Base-by-base conservation (phyloP, 805 yeast genomes). In the Yamadazyma takamatsuzukensis region DNA sequence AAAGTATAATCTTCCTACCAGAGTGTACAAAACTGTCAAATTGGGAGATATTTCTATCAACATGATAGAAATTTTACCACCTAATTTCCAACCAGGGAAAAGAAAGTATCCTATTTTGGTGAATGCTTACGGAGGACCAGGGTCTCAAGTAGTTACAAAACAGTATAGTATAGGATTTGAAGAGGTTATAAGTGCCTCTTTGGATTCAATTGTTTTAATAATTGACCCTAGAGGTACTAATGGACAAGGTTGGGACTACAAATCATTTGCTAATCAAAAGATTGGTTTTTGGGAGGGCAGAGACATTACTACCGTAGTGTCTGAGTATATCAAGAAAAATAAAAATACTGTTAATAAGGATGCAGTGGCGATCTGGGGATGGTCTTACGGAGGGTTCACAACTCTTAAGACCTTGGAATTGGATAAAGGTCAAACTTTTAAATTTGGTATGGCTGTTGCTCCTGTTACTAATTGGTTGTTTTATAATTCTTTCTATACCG, bases 171-270 rank as follows among this genome's bases (percentile, higher is more conserved):
- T 75, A 15, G 76, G 72, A 7, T 78, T 82, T 43, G 80, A 78
- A 42, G 81, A 80, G 30, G 64, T 75, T 3, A 70, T 78, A 0
- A 64, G 78, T 15, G 72, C 84, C 1, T 62, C 69, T 2, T 48
- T 80, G 27, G 74, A 79, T 47, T 76, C 81, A 0, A 66, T 83
- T 18, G 78, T 83, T 1, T 54, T 83, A 31, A 69, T 76, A 27
- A 74, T 84, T 27, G 95, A 84, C 45, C 93, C 94, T 12, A 64
- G 93, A 52, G 93, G 94, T 2, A 82, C 93, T 0, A 87, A 84
- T n/a, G 82, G 80, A 4, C 75, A 76, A 48, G 86, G 84, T 4
- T 83, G 93, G 90, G 57, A 56, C 15, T 74, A 70, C 44, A 71
- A 69, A 49, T 60, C 79, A 2, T 78, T 66, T 63, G 83, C 83